Base-by-base conservation (phyloP, 2,329 filamentous ascomycete species). In the Allantophomopsis cytisporea region DNA sequence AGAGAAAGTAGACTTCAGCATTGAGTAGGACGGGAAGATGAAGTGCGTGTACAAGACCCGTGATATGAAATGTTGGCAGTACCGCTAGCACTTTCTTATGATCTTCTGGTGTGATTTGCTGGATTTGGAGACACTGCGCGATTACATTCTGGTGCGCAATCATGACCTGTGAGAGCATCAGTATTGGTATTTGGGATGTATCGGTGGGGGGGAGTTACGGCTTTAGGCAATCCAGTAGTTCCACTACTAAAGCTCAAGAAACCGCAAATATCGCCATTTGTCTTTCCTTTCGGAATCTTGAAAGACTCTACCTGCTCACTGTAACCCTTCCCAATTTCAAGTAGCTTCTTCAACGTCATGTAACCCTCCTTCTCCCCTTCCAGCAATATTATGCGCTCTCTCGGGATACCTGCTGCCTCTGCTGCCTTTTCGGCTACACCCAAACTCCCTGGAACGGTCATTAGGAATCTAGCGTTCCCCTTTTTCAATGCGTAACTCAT, bases 1-100 rank as follows among this genome's bases (percentile, higher is more conserved):
- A 71, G 1, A 81, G 63, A 65, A 82, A 77, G 51, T 74, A 66
- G 21, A 81, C 74, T 47, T 79, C 68, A n/a, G 72, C 73, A 50
- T 82, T 80, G 33, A 79, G 59, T 7, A 75, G 54, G 20, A 80
- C 56, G 0, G 78, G 76, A 0, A 81, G 60, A 50, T 81, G 74
- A 43, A 82, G 64, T 31, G 70, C 63, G 48, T 79, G 73, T 4
- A 79, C 68, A 2, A 80, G 63, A 2, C 76, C 76, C 1, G 53
- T 51, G 50, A 57, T 78, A 56, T 78, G 73, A 54, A 76, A 79
- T 23, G 73, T 61, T 0, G 74, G 74, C 12, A 80, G 57, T 2
- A 76, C 71, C 5, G 69, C 72, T 2, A 77, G 58, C n/a, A 72
- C 59, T 21, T 63, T 65, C 11, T 61, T 65, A 38, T 69, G 60